These are phyloP conservation scores for Nemania sp. DNA, from an alignment of 2,329 filamentous ascomycete genomes.

Conservation along the genomic window DNA sequence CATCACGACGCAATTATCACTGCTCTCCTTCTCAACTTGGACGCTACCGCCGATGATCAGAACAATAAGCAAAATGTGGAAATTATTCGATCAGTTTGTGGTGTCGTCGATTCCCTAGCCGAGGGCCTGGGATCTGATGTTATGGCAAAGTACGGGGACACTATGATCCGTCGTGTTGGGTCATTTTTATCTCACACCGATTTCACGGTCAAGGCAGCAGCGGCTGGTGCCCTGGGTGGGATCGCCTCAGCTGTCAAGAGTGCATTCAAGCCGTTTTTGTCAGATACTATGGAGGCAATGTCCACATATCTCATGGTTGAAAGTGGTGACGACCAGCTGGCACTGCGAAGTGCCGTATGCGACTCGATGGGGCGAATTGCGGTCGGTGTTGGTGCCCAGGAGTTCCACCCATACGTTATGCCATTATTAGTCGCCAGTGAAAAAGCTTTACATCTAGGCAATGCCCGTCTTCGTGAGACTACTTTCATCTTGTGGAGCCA, in stretches of 20 bases:
- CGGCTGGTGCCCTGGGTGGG: conserved; percentile 86
- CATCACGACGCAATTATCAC: conserved; percentile 85
- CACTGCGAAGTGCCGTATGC: conserved; percentile 85
- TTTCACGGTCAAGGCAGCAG: conserved; percentile 85
- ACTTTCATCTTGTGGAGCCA: conserved; percentile 97
- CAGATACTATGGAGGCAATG: conserved; percentile 86
- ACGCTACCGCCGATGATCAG: conserved; percentile 71
- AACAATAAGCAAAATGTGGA: conserved; percentile 75
- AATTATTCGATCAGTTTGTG: conserved; percentile 87
- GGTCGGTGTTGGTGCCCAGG: conserved; percentile 78
- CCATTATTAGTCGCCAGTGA: conserved; percentile 91
- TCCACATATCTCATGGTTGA: conserved; percentile 84
- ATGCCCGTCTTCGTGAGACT: conserved; percentile 89
- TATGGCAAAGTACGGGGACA: conserved; percentile 78
- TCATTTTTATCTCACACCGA: conserved; percentile 82
- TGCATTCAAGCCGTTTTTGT: conserved; percentile 88
- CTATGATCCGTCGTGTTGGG: conserved; percentile 83
- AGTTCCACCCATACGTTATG: conserved; percentile 89
- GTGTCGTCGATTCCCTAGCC: conserved; percentile 87
- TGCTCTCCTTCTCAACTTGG: conserved; percentile 84
- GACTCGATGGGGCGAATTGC: conserved; percentile 95
- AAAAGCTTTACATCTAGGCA: conserved; percentile 84
- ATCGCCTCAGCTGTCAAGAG: conserved; percentile 84
- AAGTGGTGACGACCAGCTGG: conserved; percentile 85
- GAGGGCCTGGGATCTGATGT: conserved; percentile 81